Evolutionary conservation across 2,329 filamentous ascomycete species (phyloP).

Genomic region (Fusarium sambucinum): DNA sequence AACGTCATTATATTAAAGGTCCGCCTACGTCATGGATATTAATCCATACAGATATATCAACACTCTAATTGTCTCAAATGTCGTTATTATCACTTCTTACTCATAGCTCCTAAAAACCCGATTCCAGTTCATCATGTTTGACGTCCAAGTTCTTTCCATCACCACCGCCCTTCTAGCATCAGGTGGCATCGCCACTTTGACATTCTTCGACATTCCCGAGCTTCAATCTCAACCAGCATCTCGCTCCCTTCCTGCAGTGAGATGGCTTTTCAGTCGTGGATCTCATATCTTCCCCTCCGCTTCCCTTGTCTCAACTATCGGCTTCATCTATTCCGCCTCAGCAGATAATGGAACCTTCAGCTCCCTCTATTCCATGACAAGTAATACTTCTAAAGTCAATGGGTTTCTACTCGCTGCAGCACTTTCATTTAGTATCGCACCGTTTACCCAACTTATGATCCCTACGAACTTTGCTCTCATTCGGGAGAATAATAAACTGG

Average conservation of each 20-base stretch:
- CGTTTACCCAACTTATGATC: conserved; percentile 11
- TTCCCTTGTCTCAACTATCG: background rate
- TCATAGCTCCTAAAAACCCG: accelerated
- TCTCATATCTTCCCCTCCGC: conserved; percentile 3
- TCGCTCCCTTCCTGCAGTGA: background rate
- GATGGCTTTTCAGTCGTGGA: conserved; percentile 6
- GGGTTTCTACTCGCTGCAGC: background rate
- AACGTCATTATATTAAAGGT: background rate
- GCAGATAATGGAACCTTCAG: accelerated
- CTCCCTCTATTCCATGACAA: background rate
- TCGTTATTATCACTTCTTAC: accelerated
- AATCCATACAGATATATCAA: background rate
- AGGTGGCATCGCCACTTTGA: conserved; percentile 4
- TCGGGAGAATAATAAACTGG: background rate
- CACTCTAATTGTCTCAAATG: accelerated
- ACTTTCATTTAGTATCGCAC: conserved; percentile 4
- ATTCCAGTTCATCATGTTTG: background rate
- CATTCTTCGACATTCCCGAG: conserved; percentile 20
- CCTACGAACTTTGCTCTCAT: conserved; percentile 16
- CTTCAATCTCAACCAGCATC: conserved; percentile 20
- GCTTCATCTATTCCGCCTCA: conserved; percentile 5
- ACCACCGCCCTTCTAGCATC: conserved; percentile 13
- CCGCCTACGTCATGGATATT: conserved; percentile 12
- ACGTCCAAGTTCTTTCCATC: background rate
- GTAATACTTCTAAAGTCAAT: background rate